Evolutionary conservation across 805 yeast genomes (phyloP).

Genomic region (Barnettozyma siamensis): DNA sequence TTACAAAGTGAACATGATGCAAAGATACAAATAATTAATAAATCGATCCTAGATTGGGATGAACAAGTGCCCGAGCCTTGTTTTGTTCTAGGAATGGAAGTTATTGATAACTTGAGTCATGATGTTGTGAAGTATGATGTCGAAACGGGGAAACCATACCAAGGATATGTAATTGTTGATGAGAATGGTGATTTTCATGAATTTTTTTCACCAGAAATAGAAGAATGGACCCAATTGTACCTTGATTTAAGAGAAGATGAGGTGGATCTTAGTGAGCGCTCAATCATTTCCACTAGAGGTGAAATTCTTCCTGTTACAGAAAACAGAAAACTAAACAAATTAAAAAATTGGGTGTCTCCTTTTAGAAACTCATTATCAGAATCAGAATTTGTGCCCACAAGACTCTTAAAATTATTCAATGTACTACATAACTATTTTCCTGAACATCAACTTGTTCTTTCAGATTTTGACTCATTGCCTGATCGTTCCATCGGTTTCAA

Average conservation of each 20-base stretch:
- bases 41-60: constrained; percentile 74
- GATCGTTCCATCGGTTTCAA: constrained; percentile 50
- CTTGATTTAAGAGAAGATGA: constrained; percentile 35
- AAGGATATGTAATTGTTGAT: constrained; percentile 73
- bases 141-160: constrained; percentile 58
- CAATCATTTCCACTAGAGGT: constrained; percentile 10
- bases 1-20: constrained; percentile 39
- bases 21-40: constrained; percentile 61
- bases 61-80: constrained; percentile 56
- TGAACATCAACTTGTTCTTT: constrained; percentile 62
- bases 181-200: constrained; percentile 71
- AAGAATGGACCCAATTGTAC: constrained; percentile 48
- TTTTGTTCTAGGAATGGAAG: constrained; percentile 74
- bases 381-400: constrained; percentile 76
- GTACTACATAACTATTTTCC: constrained; percentile 64
- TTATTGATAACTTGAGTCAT: constrained; percentile 79
- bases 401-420: constrained; percentile 59
- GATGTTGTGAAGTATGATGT: constrained; percentile 75
- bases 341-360: constrained; percentile 53
- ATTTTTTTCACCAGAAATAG: constrained; percentile 58
- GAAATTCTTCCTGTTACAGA: constrained; percentile 56
- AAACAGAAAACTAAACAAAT: constrained; percentile 33
- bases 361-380: constrained; percentile 60
- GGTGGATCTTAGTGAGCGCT: constrained; percentile 2
- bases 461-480: constrained; percentile 55